Evolutionary conservation across 768 basidiomycete genomes (phyloP), one percentile per base, ranked within the genome.

Genomic region (Panaeolus papilionaceus): DNA sequence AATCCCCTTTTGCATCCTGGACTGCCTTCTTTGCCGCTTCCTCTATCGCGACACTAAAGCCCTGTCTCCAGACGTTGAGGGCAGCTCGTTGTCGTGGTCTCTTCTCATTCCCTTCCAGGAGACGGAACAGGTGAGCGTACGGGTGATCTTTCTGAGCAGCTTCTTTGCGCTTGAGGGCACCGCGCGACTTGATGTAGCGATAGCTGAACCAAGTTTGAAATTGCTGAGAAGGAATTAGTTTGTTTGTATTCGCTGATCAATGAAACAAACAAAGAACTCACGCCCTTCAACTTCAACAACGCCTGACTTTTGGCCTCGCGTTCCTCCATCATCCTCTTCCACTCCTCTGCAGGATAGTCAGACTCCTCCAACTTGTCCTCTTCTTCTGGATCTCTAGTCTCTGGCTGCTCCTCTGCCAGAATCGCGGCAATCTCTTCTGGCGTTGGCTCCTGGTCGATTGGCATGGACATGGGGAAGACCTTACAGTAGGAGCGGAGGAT

Each of bases 121-220:
- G 45, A 66, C 68, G 28, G 26, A n/a, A 3, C 39, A 47, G 4
- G 49, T 45, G 2, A 45, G 49, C 23, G 20, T 33, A 39, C 62
- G 8, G 67, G 67, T 23, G 47, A 49, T 23, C 49, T 28, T 44
- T 39, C 10, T 4, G 38, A 23, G 58, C 65, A 26, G 63, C 45
- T 20, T 68, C 63, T 14, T 64, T 61, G 51, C 58, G 63, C 7
- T 68, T 33, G 61, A 68, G 38, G 16, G 16, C 44, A 18, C 8
- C 44, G 44, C 44, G 63, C 20, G 66, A 68, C 62, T 71, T 71
- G 18, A 61, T 63, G 37, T 69, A 51, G 37, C 66, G 70, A 40
- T 71, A 71, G 11, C 61, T 58, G 4, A 71, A 38, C 70, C 70
- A 71, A 7, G 64, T 37, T 45, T 67, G 65, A n/a, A 72, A 66